A percentile compares a stretch with the other conserved stretches of the same genome.
Conservation (phyloP, 805 yeast species). For the Starmerella roubikii region DNA sequence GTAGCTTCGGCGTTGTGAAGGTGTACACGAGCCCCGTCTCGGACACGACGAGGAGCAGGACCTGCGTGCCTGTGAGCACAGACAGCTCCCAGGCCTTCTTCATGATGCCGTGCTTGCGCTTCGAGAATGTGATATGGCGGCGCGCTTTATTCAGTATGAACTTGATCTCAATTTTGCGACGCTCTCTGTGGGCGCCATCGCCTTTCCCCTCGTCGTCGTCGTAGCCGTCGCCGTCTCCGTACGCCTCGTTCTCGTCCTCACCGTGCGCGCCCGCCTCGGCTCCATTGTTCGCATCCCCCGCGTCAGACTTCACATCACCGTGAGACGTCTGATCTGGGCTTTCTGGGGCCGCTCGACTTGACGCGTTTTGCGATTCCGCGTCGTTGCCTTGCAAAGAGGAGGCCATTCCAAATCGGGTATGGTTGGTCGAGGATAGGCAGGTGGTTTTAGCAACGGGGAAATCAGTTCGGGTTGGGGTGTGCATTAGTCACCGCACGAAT, state of each 20-base stretch:
- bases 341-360: no score
- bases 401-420: no score
- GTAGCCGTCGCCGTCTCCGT: conserved; percentile 25
- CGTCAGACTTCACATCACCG: no score
- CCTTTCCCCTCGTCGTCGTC: conserved; percentile 34
- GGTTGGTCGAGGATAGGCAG: no score
- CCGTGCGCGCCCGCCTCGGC: neutral
- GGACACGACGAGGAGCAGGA: conserved; percentile 80
- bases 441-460: no score
- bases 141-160: conserved; percentile 95
- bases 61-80: conserved; percentile 95
- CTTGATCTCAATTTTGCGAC: conserved; percentile 90
- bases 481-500: no score
- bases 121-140: conserved; percentile 94
- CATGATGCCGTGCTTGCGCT: conserved; percentile 98
- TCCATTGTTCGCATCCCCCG: no score
- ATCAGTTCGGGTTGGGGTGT: no score
- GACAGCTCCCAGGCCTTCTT: conserved; percentile 97
- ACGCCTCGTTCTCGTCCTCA: conserved; percentile 4
- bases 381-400: no score
- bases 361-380: no score
- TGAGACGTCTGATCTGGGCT: no score
- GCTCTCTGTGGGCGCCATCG: conserved; percentile 31
- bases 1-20: conserved; percentile 96
- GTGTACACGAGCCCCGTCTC: conserved; percentile 99